Evolutionary conservation across 768 basidiomycete genomes (phyloP), one percentile per base, ranked within the genome.

Genomic region (Pleurotus giganteus): DNA sequence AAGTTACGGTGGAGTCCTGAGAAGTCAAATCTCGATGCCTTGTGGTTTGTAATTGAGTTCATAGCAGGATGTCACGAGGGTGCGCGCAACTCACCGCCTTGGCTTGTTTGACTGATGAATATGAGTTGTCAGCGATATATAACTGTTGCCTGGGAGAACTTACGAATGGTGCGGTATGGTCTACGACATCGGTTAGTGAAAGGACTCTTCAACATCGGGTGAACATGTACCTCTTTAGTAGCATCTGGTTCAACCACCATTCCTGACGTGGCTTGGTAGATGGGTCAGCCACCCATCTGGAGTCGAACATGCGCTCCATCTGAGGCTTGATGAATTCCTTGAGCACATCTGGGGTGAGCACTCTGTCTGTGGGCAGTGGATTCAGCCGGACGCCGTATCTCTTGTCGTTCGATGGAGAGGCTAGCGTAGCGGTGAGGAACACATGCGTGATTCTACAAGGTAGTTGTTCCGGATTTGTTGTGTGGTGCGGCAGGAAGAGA

Each of bases 361-460:
- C 64, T 26, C 55, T 50, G 8, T 52, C 49, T 24, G 49, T 51
- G 34, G 62, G 57, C 11, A 53, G 43, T 3, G 60, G 49, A 17
- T 21, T 37, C 13, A 51, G 21, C 17, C 49, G 49, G 23, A 51
- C 49, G 17, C 49, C 54, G 19, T 55, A 45, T 17, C 41, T 9
- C 23, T 39, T 44, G 27, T 55, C 54, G 12, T 15, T 31, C 24
- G 61, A 29, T 13, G 45, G 39, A 15, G 63, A 61, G 27, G 58
- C 58, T 34, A 66, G 57, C 3, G 78, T 74, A 1, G 66, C 71
- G 2, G 69, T 62, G 21, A 80, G 69, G 36, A 79, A 60, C 5
- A 76, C 65, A 58, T 77, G 76, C 4, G 75, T 73, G 21, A 73
- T 64, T 7, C 58, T 68, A 63, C 78, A 79, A 27, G 69, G 71